Evolutionary conservation across 164 flowering plant genomes (phyloP).

Genomic region (Pachysandra terminalis): DNA sequence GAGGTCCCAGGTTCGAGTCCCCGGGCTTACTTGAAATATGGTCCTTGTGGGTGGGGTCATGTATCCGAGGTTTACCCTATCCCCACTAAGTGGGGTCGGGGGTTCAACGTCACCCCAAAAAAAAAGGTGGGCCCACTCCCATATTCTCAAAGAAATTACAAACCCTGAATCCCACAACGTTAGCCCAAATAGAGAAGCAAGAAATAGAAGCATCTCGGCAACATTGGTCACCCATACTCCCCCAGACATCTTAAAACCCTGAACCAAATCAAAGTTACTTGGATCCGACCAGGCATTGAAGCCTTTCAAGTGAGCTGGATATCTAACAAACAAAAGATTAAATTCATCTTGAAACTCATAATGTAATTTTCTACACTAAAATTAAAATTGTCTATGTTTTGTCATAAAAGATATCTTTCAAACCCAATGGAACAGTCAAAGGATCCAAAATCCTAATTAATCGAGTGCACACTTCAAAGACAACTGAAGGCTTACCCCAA

Average conservation of each 20-base stretch:
- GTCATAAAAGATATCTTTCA: background rate
- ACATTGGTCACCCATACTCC: background rate
- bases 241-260: background rate
- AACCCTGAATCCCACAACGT: background rate
- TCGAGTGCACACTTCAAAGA: conserved; percentile 1
- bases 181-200: background rate
- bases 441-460: background rate
- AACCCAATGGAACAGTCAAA: background rate
- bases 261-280: background rate
- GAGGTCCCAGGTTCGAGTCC: too few relatives aligned
- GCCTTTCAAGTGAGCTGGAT: background rate
- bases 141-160: background rate
- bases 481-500: conserved; percentile 54
- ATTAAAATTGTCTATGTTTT: background rate
- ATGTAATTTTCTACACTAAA: background rate
- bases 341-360: background rate
- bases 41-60: too few relatives aligned
- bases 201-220: background rate
- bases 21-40: too few relatives aligned
- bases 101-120: too few relatives aligned
- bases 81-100: too few relatives aligned
- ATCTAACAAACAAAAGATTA: background rate
- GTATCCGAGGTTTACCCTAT: too few relatives aligned
- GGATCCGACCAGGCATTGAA: background rate
- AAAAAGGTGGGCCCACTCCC: too few relatives aligned